Conservation (phyloP, 129 eudicot species). For the Flaveria trinervia region DNA sequence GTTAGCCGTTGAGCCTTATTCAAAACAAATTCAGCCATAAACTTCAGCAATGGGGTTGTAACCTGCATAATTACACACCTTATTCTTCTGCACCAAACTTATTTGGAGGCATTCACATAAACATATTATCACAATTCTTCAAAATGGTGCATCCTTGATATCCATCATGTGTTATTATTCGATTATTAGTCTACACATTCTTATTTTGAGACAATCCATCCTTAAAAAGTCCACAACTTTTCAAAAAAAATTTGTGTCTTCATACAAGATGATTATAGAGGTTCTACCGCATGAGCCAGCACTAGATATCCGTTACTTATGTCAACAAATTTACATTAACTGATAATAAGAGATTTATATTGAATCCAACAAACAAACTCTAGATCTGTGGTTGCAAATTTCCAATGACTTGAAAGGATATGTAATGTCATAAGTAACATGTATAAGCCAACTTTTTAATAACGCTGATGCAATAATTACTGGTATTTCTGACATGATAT, state of each 20-base stretch:
- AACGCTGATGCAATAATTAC: not conserved
- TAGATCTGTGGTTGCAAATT: not conserved
- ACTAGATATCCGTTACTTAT: not conserved
- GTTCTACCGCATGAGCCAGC: not conserved
- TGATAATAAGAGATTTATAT: not conserved
- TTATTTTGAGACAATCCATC: slow-evolving; percentile 16
- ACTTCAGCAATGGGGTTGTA: slow-evolving; percentile 87
- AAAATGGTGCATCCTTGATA: slow-evolving; percentile 17
- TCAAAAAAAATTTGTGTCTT: not conserved
- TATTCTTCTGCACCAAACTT: slow-evolving; percentile 8
- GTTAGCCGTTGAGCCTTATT: slow-evolving; percentile 94
- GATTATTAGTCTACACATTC: not conserved
- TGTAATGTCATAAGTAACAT: not conserved
- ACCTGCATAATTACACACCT: slow-evolving; percentile 53
- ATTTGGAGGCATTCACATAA: not conserved
- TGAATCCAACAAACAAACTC: not conserved
- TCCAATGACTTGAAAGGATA: not conserved
- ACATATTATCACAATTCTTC: not conserved
- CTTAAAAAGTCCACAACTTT: not conserved
- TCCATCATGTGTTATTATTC: slow-evolving; percentile 17
- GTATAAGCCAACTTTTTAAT: not conserved
- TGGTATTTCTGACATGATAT: not conserved
- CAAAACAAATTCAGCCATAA: slow-evolving; percentile 90
- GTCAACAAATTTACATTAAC: not conserved
- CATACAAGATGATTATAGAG: not conserved